phyloP scores from a whole-genome alignment of 106 monocot species.

The Posidonia australis region DNA sequence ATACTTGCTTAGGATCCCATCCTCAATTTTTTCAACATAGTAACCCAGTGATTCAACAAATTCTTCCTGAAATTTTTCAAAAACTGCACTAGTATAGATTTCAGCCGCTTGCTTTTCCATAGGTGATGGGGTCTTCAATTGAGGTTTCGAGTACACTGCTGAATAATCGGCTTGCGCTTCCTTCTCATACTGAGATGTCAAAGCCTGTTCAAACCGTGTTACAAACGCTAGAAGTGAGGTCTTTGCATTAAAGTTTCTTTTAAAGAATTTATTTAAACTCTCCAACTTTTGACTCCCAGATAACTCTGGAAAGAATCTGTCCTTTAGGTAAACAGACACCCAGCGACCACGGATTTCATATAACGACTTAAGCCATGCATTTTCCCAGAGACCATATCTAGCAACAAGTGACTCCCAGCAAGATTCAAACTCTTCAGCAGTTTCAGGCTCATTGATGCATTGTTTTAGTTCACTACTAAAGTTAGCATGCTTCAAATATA shows the following conservation, averaged over 20 bases:
- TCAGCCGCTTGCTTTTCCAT: slow-evolving; percentile 78
- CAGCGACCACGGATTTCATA: slow-evolving; percentile 43
- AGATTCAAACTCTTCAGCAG: slow-evolving; percentile 64
- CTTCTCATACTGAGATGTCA: slow-evolving; percentile 53
- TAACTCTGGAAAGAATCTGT: slow-evolving; percentile 57
- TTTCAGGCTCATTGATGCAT: slow-evolving; percentile 48
- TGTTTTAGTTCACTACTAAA: slow-evolving; percentile 55
- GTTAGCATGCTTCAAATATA: slow-evolving; percentile 45
- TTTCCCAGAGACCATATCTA: slow-evolving; percentile 75
- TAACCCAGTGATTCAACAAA: slow-evolving; percentile 85
- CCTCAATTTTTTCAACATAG: slow-evolving; percentile 69
- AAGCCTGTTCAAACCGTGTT: slow-evolving; percentile 50
- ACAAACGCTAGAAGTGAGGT: slow-evolving; percentile 57
- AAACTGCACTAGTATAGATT: slow-evolving; percentile 65
- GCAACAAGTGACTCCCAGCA: slow-evolving; percentile 62
- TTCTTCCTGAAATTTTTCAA: slow-evolving; percentile 83
- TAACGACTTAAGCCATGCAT: slow-evolving; percentile 58
- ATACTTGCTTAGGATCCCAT: slow-evolving; percentile 48
- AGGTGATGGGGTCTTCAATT: slow-evolving; percentile 62
- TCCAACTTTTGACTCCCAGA: slow-evolving; percentile 41
- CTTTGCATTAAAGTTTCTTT: slow-evolving; percentile 68
- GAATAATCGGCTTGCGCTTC: slow-evolving; percentile 67
- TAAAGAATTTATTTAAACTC: slow-evolving; percentile 85
- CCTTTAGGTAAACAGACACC: slow-evolving; percentile 56
- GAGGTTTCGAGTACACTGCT: slow-evolving; percentile 46